Evolutionary conservation across 2,329 filamentous ascomycete species (phyloP), one percentile per base, ranked within the genome.

Genomic region (Nigrograna mackinnonii): DNA sequence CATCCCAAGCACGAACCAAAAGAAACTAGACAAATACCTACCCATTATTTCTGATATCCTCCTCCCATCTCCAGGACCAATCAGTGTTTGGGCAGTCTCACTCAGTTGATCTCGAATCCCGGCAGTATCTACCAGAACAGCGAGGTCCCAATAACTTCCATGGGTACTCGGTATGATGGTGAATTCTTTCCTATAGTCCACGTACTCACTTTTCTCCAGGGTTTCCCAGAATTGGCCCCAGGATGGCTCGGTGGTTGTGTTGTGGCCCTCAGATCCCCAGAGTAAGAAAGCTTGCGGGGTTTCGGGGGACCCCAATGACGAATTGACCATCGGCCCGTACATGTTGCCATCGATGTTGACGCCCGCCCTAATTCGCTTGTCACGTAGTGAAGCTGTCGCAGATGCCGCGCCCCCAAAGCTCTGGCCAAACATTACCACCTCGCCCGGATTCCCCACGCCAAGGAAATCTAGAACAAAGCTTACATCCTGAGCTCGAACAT

Each of bases 271-370:
- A 28, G 32, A 40, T 11, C 50, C 50, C 39, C 41, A 50, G 5
- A 53, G 35, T 22, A 50, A 21, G 22, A 50, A 50, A 13, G 41
- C 26, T 22, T 44, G 44, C 1, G 31, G 39, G n/a, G 19, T 33
- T 18, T 6, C 3, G 4, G 16, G 32, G 16, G 34, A 32, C 2
- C 47, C 50, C 5, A 53, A 33, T 5, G 39, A 32, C 3, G 21
- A 17, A n/a, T 46, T 44, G 18, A 43, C 35, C 3, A 50, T 47
- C 4, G 42, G 50, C 5, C 45, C 45, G 26, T 46, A 62, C 35
- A 66, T 46, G 16, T 22, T 45, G 4, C 64, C 60, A 46, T 68
- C 62, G 20, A 67, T 39, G 37, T 66, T 64, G 13, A 62, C 37
- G 4, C 54, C 64, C 5, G 57, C 60, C 0, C 30, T 32, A 22